Evolutionary conservation across 2,329 filamentous ascomycete species (phyloP), one percentile per base, ranked within the genome.

Genomic region (Aspergillus glaucus): DNA sequence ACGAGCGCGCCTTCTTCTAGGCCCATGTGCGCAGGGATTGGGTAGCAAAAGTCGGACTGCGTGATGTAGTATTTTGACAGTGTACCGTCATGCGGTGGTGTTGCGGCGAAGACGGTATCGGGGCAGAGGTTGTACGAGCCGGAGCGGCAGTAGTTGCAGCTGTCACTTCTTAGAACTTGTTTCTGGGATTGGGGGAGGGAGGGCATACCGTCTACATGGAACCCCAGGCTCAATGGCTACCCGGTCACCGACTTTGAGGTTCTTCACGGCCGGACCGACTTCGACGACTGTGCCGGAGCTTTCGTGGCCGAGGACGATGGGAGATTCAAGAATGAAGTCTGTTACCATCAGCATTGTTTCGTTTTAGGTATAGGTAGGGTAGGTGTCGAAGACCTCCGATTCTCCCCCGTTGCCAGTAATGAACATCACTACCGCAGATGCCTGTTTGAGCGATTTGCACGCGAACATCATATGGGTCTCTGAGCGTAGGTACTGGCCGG

Each of bases 1-100:
- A 79, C 70, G 7, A 81, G 59, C 0, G 77, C 78, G 1, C 74
- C 78, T 22, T 79, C 74, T 50, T 80, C 75, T 36, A 77, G 59
- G 1, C 63, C 64, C 46, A 81, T 66, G 43, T 72, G 62, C 0
- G 64, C 61, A 0, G 75, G 74, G 2, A 80, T 59, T 1, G 64
- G 65, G 50, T 78, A 77, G 51, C 71, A 72, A 51, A 68, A 79
- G 56, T 78, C 75, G 0, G 68, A 65, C 0, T 74, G 68, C 0
- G 71, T 67, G 32, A 65, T 66, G 58, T 75, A 79, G 59, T 75
- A 79, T 51, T 74, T 77, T 3, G 67, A 62, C 9, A 80, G 61
- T 0, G 75, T 78, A 2, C 77, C 77, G 46, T 77, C 69, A 49
- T 70, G 68, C 0, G 76, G 76, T 0, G 77, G 76, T 0, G 71